phyloP scores from a whole-genome alignment of 441 rosid species.

The Eruca vesicaria region DNA sequence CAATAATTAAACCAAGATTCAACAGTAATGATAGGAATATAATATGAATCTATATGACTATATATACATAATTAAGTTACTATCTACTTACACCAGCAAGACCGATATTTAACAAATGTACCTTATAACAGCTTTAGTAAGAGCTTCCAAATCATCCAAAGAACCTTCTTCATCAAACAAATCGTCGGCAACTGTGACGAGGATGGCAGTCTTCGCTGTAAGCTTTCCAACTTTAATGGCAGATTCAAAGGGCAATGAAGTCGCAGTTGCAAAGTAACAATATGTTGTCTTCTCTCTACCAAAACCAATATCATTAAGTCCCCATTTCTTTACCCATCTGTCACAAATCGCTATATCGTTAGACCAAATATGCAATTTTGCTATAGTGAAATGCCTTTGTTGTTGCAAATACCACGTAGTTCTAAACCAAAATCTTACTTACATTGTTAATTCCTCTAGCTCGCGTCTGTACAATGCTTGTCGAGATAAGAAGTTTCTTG shows the following conservation, averaged over 20 bases:
- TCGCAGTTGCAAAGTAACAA: constrained; percentile 55
- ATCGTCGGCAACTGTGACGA: constrained; percentile 66
- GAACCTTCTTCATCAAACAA: constrained; percentile 56
- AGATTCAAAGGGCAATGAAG: constrained; percentile 42
- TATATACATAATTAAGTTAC: neutral
- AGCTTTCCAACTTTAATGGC: constrained; percentile 29
- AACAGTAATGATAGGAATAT: neutral
- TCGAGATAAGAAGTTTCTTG: constrained; percentile 36
- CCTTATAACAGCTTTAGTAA: constrained; percentile 51
- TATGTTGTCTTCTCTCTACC: constrained; percentile 59
- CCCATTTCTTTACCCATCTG: constrained; percentile 54
- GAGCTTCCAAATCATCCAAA: constrained; percentile 42
- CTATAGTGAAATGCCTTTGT: neutral
- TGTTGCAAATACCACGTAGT: neutral
- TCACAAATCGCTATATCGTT: neutral
- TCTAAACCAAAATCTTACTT: neutral
- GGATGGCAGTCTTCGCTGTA: constrained; percentile 44
- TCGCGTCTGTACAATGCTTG: constrained; percentile 49
- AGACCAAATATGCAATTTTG: neutral
- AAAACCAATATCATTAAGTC: constrained; percentile 58
- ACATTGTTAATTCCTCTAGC: constrained; percentile 53
- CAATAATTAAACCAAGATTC: neutral
- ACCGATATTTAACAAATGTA: neutral
- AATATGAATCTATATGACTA: neutral
- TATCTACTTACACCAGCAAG: neutral